Evolutionary conservation across 495 filamentous ascomycete species (phyloP).

Genomic region (Acidiella bohemica): DNA sequence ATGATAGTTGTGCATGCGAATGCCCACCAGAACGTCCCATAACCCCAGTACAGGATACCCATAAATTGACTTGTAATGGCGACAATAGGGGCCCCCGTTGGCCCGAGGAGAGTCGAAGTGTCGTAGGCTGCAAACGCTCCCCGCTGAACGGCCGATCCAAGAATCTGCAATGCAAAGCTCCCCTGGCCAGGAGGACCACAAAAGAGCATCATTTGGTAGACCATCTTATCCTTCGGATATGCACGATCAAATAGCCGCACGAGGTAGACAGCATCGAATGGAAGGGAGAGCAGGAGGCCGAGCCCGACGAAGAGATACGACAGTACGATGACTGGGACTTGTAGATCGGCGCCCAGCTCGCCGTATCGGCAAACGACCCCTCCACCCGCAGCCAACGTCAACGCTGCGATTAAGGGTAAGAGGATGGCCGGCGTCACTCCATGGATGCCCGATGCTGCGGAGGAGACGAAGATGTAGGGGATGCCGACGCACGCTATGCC

Average conservation of each 20-base stretch:
- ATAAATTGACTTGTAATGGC: neutral
- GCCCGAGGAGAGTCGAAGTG: neutral
- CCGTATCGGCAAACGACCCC: conserved; percentile 4
- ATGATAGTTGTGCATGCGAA: conserved; percentile 1
- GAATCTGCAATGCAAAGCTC: conserved; percentile 2
- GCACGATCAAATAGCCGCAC: neutral
- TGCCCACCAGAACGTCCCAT: conserved; percentile 3
- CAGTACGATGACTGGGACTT: conserved; percentile 3
- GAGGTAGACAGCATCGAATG: neutral
- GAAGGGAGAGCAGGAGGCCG: neutral
- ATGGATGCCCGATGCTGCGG: neutral
- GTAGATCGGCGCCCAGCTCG: neutral
- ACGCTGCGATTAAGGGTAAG: neutral
- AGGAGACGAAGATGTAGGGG: neutral
- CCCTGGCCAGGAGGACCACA: conserved; percentile 1
- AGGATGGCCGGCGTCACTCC: neutral
- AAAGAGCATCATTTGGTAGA: conserved; percentile 2
- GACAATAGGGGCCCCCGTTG: neutral
- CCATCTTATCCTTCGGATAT: neutral
- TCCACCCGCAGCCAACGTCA: neutral
- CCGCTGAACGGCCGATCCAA: neutral
- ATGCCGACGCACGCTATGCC: neutral
- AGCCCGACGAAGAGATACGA: conserved; percentile 1
- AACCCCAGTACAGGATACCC: neutral
- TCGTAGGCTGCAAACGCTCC: conserved; percentile 1